phyloP scores from a whole-genome alignment of 495 filamentous ascomycete genomes.

The Penicillium paxilli region DNA sequence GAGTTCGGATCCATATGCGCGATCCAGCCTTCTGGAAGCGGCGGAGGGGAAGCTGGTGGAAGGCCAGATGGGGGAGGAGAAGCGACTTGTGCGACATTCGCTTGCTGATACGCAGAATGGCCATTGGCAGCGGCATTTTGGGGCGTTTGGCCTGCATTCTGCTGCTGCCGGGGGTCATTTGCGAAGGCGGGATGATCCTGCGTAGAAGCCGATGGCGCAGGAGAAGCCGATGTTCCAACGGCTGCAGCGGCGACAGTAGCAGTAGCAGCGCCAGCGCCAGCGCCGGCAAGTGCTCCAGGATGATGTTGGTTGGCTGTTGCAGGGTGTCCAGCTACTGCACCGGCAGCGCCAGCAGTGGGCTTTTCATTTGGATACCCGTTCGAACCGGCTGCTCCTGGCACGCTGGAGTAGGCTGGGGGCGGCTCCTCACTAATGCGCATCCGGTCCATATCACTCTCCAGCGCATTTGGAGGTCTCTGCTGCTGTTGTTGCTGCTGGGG shows the following conservation, averaged over 20 bases:
- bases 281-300: conserved; percentile 18
- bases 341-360: conserved; percentile 40
- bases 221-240: conserved; percentile 13
- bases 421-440: conserved; percentile 83
- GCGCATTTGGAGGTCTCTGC: conserved; percentile 49
- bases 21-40: conserved; percentile 96
- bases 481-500: conserved; percentile 13
- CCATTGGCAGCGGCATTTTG: conserved; percentile 38
- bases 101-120: conserved; percentile 34
- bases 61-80: conserved; percentile 57
- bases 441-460: conserved; percentile 86
- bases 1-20: conserved; percentile 93
- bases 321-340: conserved; percentile 26
- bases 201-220: conserved; percentile 42
- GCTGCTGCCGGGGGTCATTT: conserved; percentile 64
- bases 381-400: conserved; percentile 55
- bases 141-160: conserved; percentile 40
- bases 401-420: conserved; percentile 88
- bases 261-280: conserved; percentile 3
- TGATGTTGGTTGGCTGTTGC: conserved; percentile 28
- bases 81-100: conserved; percentile 11
- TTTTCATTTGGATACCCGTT: conserved; percentile 82
- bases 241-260: conserved; percentile 11
- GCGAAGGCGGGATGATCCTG: conserved; percentile 84
- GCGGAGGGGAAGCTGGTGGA: conserved; percentile 80